Evolutionary conservation across 2,329 filamentous ascomycete genomes (phyloP).

Genomic region (Fusarium sp.): DNA sequence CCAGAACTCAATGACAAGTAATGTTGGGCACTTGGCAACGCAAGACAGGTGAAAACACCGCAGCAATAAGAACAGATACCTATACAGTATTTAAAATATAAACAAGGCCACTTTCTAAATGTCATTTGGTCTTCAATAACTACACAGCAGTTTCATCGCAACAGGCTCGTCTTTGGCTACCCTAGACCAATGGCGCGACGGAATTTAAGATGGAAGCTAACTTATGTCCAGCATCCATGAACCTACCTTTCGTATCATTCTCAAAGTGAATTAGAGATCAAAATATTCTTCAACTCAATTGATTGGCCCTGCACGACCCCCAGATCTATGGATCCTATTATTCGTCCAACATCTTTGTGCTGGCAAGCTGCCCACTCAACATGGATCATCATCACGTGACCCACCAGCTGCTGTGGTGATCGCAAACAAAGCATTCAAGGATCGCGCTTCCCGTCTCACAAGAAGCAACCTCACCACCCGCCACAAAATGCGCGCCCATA

Average conservation of each 20-base stretch:
- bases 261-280: background rate
- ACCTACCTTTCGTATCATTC: background rate
- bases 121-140: too few species aligned
- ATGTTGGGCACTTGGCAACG: background rate
- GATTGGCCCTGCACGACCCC: background rate
- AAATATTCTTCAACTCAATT: background rate
- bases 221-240: background rate
- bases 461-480: slow-evolving; percentile 2
- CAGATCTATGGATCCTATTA: too few species aligned
- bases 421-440: slow-evolving; percentile 16
- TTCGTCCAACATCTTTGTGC: background rate
- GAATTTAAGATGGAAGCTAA: background rate
- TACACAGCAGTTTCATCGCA: background rate
- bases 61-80: background rate
- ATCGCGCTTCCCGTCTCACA: slow-evolving; percentile 19
- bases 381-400: slow-evolving; percentile 32
- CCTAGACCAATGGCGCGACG: background rate
- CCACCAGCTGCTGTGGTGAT: slow-evolving; percentile 38
- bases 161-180: background rate
- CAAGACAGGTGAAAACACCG: background rate
- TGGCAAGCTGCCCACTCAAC: background rate
- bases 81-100: background rate
- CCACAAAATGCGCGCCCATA: slow-evolving; percentile 47
- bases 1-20: background rate
- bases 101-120: background rate